Conservation (phyloP, 805 yeast species). For the Cyberlindnera misumaiensis region DNA sequence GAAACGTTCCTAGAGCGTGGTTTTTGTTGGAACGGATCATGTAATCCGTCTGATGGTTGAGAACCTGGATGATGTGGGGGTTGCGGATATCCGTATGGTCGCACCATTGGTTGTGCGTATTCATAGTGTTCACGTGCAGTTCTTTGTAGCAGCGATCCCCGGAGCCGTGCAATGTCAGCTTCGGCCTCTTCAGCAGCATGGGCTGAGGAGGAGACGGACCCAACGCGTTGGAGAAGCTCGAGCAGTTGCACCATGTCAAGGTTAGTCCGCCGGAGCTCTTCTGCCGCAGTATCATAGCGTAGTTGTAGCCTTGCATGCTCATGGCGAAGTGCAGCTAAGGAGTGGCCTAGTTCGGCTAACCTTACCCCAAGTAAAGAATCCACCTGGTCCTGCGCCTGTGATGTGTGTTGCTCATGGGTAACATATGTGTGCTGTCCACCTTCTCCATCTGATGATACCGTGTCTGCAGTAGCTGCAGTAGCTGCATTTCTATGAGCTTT, state of each 20-base stretch:
- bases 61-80: conserved; percentile 1
- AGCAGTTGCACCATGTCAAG: conserved; percentile 46
- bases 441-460: conserved; percentile 17
- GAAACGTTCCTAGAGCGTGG: conserved; percentile 22
- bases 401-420: conserved; percentile 2
- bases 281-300: conserved; percentile 41
- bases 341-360: conserved; percentile 33
- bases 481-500: conserved; percentile 23
- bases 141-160: conserved; percentile 23
- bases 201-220: conserved; percentile 5
- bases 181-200: conserved; percentile 16
- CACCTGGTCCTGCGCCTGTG: background rate
- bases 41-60: conserved; percentile 13
- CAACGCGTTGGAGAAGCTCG: conserved; percentile 35
- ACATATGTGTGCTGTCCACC: conserved; percentile 15
- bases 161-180: conserved; percentile 18
- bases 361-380: conserved; percentile 22
- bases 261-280: conserved; percentile 42
- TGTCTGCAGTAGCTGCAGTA: conserved; percentile 4
- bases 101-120: no score
- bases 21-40: conserved; percentile 21
- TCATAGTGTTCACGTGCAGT: conserved; percentile 12
- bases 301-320: conserved; percentile 37
- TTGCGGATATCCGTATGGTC: background rate
- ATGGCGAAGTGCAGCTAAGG: conserved; percentile 31